Evolutionary conservation across 192 early-diverging fungal genomes (phyloP), one percentile per base, ranked within the genome.

Genomic region (Borealophlyctis nickersoniae): DNA sequence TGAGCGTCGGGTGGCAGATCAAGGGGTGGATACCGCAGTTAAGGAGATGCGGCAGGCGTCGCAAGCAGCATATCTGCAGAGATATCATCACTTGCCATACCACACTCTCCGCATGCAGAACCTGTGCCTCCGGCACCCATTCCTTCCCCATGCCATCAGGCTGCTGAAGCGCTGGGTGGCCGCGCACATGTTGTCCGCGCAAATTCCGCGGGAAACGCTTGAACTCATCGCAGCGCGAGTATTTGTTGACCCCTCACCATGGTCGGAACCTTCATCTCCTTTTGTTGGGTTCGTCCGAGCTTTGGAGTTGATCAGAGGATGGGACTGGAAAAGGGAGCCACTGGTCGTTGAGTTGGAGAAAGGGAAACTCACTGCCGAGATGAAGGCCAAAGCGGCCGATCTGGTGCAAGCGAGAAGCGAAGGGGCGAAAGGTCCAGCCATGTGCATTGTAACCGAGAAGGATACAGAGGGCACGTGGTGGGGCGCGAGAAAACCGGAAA

Each of bases 81-180:
- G 14, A n/a, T 88, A 82, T 55, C 61, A 69, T 22, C 72, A 74
- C 24, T 61, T 66, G 27, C 83, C 79, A 7, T 72, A 68, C 45
- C 89, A 90, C 69, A 81, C 85, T 1, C 77, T 73, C 48, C 78
- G 81, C 35, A 80, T 96, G 16, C 87, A 88, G 54, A 84, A 88
- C 49, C 74, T 93, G 36, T 92, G 89, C 73, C 83, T 86, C 49
- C 78, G 82, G 51, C 81, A 84, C 67, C 87, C 92, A 28, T 86
- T 87, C 13, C 81, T 89, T 14, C 89, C 90, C 11, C 72, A 83
- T 36, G 90, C 92, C 4, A 87, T 95, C 29, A 86, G 96, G 22
- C 74, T 98, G 54, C 71, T 84, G 22, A 98, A 98, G 81, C 85
- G 93, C 60, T 98, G 93, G 93, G 72, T 94, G 28, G 77, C 86